phyloP scores from a whole-genome alignment of 2,329 filamentous ascomycete species.

The Pseudogymnoascus sp. region DNA sequence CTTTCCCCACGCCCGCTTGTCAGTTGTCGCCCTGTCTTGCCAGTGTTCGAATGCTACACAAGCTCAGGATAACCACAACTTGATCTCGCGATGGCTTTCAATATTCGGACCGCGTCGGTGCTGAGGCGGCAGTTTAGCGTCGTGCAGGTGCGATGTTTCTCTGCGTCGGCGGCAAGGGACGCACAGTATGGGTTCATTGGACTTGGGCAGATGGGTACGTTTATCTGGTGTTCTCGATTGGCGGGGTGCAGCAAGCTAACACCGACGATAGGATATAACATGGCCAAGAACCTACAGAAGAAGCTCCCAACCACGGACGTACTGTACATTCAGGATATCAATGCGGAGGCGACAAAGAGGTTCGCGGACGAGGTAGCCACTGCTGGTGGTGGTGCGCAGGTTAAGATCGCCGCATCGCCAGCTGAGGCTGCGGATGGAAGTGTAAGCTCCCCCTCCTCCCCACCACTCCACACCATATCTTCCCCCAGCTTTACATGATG shows the following conservation, averaged over 20 bases:
- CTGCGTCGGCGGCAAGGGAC: conserved; percentile 35
- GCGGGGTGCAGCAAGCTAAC: conserved; percentile 2
- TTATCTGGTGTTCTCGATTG: conserved; percentile 5
- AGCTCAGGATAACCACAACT: not conserved
- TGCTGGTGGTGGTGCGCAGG: conserved; percentile 33
- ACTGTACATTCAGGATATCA: conserved; percentile 58
- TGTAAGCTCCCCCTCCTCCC: conserved; percentile 39
- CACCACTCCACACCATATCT: not conserved
- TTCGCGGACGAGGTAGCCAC: conserved; percentile 46
- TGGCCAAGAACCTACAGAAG: conserved; percentile 62
- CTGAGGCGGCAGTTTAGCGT: not conserved
- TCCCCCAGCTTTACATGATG: conserved; percentile 36
- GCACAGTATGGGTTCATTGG: conserved; percentile 52
- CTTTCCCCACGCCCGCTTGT: not conserved
- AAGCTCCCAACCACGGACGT: conserved; percentile 57
- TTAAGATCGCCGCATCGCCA: conserved; percentile 48
- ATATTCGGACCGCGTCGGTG: not conserved
- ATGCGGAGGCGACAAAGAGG: conserved; percentile 43
- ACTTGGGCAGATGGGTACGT: conserved; percentile 51
- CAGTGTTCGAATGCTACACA: not conserved
- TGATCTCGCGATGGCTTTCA: not conserved
- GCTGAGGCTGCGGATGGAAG: conserved; percentile 58
- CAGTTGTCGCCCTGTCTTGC: not conserved
- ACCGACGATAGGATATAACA: conserved; percentile 51
- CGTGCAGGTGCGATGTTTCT: conserved; percentile 33